Evolutionary conservation across 306 rosid species (phyloP).

Genomic region (Pyrus communis): DNA sequence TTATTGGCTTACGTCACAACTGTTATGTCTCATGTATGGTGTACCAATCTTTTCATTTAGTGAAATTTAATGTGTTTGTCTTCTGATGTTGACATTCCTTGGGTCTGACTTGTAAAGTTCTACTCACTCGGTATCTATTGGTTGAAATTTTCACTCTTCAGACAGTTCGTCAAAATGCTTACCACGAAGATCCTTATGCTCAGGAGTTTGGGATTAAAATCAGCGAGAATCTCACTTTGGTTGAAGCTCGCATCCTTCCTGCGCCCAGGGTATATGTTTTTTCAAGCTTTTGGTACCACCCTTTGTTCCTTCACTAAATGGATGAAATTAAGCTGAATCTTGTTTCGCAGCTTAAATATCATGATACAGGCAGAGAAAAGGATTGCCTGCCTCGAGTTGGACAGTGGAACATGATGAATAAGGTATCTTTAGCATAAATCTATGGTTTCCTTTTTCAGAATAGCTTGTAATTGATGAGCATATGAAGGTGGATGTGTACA

Average conservation of each 20-base stretch:
- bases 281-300: not conserved
- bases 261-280: constrained; percentile 66
- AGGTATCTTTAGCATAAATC: constrained; percentile 33
- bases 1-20: not conserved
- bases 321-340: not conserved
- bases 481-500: not conserved
- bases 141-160: constrained; percentile 19
- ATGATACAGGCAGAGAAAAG: constrained; percentile 88
- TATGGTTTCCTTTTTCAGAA: not conserved
- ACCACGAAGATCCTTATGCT: constrained; percentile 77
- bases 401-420: constrained; percentile 99
- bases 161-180: constrained; percentile 85
- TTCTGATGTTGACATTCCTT: not conserved
- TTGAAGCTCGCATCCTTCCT: constrained; percentile 96
- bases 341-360: constrained; percentile 71
- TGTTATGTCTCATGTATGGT: not conserved
- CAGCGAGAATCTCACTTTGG: constrained; percentile 77
- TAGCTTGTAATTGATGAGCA: not conserved
- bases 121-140: not conserved
- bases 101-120: not conserved
- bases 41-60: not conserved
- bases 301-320: not conserved
- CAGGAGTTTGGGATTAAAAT: constrained; percentile 86
- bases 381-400: constrained; percentile 93
- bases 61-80: not conserved